Evolutionary conservation across 495 filamentous ascomycete genomes (phyloP), one percentile per base, ranked within the genome.

Genomic region (Pyrenula aspistea): DNA sequence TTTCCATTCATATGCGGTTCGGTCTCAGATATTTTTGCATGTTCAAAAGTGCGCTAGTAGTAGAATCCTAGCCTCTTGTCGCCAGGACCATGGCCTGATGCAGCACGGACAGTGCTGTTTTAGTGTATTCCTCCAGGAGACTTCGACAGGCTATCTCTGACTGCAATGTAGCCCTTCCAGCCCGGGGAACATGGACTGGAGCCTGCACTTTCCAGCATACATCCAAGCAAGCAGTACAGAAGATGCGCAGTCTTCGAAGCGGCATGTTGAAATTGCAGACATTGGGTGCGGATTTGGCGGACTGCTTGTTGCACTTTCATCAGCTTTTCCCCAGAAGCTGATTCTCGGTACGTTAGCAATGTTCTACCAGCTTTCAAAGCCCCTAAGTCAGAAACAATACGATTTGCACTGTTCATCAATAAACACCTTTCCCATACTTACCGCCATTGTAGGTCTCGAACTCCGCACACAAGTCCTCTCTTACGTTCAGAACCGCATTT

Each of bases 261-360:
- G 85, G 61, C 74, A 85, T 55, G 84, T 98, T 19, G 89, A 95
- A 63, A 80, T 98, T n/a, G 91, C 89, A 55, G 93, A 98, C 74
- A 96, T 98, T 60, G 93, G 93, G 12, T 98, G 93, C 66, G 93
- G 93, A 60, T 98, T 91, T 67, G 93, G 93, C 24, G 93, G 93
- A 10, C 72, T 98, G 56, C 78, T 96, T 12, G 83, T 97, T 56
- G 91, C 89, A 3, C 78, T 98, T 21, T 85, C 87, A 12, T 89
- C 89, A 3, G 71, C 82, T 15, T 70, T 97, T 56, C 93, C 93
- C 24, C 77, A 91, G 50, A 89, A 85, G 12, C 72, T 96, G 61
- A 81, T 96, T 60, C 68, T 97, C 52, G 91, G 88, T 83, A 65
- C 55, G 76, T 71, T n/a, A 11, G n/a, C n/a, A n/a, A n/a, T n/a